These are phyloP conservation scores for Phaeoacremonium minimum DNA, from an alignment of 2,329 filamentous ascomycete genomes.

Conservation along the genomic window DNA sequence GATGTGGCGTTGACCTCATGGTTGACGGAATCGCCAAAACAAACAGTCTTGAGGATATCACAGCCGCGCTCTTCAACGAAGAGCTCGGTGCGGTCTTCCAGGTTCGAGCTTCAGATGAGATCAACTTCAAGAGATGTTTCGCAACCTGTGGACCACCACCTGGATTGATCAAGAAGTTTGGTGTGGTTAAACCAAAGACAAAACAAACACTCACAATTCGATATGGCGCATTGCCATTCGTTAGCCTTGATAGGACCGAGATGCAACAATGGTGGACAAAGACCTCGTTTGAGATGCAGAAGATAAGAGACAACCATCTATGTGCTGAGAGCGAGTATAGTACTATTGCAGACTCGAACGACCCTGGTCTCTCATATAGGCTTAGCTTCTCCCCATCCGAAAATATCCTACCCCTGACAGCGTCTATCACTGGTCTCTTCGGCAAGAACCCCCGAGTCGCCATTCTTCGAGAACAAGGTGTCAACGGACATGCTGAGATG, in stretches of 20 bases:
- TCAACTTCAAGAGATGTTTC: conserved; percentile 83
- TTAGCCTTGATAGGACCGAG: conserved; percentile 63
- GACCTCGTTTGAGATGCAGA: conserved; percentile 90
- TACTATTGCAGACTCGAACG: conserved; percentile 66
- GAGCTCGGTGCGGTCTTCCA: conserved; percentile 97
- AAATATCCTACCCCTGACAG: conserved; percentile 65
- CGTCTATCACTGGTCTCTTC: conserved; percentile 54
- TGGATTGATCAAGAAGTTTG: conserved; percentile 80
- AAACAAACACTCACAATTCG: conserved; percentile 77
- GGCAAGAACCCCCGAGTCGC: conserved; percentile 69
- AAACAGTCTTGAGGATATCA: conserved; percentile 56
- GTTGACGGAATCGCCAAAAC: conserved; percentile 68
- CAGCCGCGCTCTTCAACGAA: conserved; percentile 88
- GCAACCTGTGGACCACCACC: conserved; percentile 82
- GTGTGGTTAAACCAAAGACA: conserved; percentile 61
- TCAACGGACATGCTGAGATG: conserved; percentile 97
- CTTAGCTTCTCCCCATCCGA: conserved; percentile 78
- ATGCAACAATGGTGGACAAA: conserved; percentile 86
- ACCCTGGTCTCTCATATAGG: conserved; percentile 82
- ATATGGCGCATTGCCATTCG: conserved; percentile 64
- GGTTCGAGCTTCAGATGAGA: conserved; percentile 78
- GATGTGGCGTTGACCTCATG: conserved; percentile 81
- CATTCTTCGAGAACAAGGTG: conserved; percentile 90
- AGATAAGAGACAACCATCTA: conserved; percentile 78
- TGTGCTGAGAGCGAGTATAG: conserved; percentile 83